A percentile compares a stretch with the other conserved stretches of the same genome.
These are phyloP conservation scores for Magnusiomyces suaveolens DNA, from an alignment of 1,139 yeast species.

Conservation along the genomic window DNA sequence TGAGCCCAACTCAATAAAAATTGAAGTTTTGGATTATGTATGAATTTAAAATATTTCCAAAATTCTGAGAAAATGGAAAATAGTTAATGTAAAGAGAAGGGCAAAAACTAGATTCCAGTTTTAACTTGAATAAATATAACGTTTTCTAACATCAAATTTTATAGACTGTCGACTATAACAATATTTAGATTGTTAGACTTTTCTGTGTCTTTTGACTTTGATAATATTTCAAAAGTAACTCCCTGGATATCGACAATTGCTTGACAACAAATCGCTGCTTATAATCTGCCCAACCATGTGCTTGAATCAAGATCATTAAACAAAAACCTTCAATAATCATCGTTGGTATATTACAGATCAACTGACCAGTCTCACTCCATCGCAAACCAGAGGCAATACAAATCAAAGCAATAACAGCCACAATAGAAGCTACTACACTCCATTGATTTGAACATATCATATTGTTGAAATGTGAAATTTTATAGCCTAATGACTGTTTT, in stretches of 20 bases:
- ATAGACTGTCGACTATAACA: too few relatives aligned
- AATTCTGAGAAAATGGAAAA: too few relatives aligned
- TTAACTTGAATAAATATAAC: too few relatives aligned
- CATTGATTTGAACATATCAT: background rate
- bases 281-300: background rate
- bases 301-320: background rate
- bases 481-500: background rate
- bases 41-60: too few relatives aligned
- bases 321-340: background rate
- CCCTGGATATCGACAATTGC: background rate
- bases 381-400: background rate
- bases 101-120: too few relatives aligned
- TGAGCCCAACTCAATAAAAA: too few relatives aligned
- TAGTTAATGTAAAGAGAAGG: too few relatives aligned
- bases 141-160: too few relatives aligned
- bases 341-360: background rate
- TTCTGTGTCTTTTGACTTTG: too few relatives aligned
- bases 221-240: background rate
- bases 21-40: too few relatives aligned
- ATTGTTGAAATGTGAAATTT: background rate
- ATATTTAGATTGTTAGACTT: too few relatives aligned
- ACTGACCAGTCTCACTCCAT: background rate
- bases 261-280: background rate
- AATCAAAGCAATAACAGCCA: background rate
- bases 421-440: background rate